Percentiles rank a stretch among this genome's conserved stretches.
Conservation (phyloP, 2,329 filamentous ascomycete species). For the Aspergillus pseudoglaucus region DNA sequence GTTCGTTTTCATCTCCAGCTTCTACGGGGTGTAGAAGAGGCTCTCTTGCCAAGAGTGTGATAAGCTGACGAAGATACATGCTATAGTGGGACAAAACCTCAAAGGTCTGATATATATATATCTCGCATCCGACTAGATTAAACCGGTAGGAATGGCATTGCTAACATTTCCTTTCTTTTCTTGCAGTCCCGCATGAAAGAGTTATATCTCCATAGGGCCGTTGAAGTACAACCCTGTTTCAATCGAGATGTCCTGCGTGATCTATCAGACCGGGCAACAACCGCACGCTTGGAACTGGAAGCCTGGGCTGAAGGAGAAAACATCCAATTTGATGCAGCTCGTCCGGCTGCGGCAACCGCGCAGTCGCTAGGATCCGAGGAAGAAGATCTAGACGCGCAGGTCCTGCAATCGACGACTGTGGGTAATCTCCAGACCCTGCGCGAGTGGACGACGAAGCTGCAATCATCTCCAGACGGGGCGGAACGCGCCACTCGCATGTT, state of each 20-base stretch:
- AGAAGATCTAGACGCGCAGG: conserved; percentile 78
- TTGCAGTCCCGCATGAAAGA: conserved; percentile 86
- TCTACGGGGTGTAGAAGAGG: background rate
- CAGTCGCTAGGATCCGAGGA: conserved; percentile 64
- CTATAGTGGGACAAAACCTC: conserved; percentile 93
- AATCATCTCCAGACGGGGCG: conserved; percentile 53
- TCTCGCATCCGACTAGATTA: too few relatives aligned
- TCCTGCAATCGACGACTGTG: conserved; percentile 74
- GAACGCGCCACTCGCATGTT: conserved; percentile 87
- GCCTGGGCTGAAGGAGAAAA: conserved; percentile 97
- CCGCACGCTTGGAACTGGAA: conserved; percentile 87
- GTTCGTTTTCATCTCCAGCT: conserved; percentile 33
- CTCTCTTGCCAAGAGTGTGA: conserved; percentile 7
- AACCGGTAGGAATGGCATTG: background rate
- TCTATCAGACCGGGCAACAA: conserved; percentile 92
- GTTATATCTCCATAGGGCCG: conserved; percentile 87
- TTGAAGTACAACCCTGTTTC: conserved; percentile 97
- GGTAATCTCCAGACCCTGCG: conserved; percentile 71
- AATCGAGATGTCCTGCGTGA: conserved; percentile 96
- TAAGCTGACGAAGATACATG: conserved; percentile 12
- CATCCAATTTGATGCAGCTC: conserved; percentile 65
- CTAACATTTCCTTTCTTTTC: conserved; percentile 25
- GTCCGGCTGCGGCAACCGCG: conserved; percentile 29
- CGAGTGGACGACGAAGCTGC: conserved; percentile 71
- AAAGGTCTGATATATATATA: conserved; percentile 55